Evolutionary conservation across 1,284 basidiomycete genomes (phyloP).

Genomic region (Malassezia furfur): DNA sequence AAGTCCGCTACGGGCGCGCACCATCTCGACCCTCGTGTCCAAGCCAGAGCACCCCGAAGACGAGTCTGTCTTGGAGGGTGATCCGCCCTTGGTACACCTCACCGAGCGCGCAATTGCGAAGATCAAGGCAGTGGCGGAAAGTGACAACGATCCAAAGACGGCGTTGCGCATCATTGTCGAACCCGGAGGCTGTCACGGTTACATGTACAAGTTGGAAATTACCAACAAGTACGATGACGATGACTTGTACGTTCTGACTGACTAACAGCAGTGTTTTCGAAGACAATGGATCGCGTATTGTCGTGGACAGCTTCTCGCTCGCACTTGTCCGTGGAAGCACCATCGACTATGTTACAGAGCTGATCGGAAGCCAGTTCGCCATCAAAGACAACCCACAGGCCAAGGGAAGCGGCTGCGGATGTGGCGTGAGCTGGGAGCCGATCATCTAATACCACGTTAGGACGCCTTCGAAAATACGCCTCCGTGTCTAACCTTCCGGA

Average conservation of each 20-base stretch:
- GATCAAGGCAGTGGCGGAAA: conserved; percentile 38
- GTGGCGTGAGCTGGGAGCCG: conserved; percentile 81
- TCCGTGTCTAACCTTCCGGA: too few relatives aligned
- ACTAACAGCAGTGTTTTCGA: conserved; percentile 56
- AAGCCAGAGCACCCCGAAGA: conserved; percentile 39
- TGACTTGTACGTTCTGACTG: conserved; percentile 62
- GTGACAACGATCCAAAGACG: conserved; percentile 57
- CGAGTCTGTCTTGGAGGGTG: conserved; percentile 27
- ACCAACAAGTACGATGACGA: conserved; percentile 53
- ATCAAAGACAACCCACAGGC: conserved; percentile 72
- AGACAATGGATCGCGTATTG: conserved; percentile 49
- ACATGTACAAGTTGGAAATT: conserved; percentile 79
- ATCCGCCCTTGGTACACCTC: conserved; percentile 28
- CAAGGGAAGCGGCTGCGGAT: conserved; percentile 74
- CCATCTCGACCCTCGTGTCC: conserved; percentile 13
- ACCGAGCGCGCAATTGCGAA: conserved; percentile 38
- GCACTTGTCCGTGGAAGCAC: conserved; percentile 69
- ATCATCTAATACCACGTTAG: background rate
- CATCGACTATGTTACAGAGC: conserved; percentile 77
- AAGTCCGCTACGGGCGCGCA: background rate
- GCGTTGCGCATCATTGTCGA: conserved; percentile 70
- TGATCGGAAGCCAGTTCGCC: conserved; percentile 77
- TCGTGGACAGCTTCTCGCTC: conserved; percentile 72
- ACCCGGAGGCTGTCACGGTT: conserved; percentile 83
- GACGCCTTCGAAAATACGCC: background rate